These are phyloP conservation scores for Chaetomiaceae sp. DNA, from an alignment of 2,329 filamentous ascomycete genomes.

Conservation along the genomic window DNA sequence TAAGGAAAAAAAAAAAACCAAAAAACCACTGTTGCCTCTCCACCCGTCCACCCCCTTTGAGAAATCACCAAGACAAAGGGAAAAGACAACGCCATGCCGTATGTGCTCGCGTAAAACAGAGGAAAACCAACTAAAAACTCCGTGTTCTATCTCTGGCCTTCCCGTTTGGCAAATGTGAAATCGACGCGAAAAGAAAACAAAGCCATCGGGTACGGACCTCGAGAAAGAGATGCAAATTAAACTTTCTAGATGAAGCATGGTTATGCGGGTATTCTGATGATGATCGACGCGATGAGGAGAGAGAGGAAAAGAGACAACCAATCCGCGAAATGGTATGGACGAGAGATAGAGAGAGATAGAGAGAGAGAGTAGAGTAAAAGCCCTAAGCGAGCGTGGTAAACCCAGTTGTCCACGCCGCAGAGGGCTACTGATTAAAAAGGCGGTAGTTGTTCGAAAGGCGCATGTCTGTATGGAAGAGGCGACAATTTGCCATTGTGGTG, in stretches of 20 bases:
- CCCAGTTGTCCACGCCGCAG: neutral
- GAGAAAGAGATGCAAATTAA: conserved; percentile 20
- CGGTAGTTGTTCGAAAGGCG: neutral
- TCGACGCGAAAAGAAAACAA: neutral
- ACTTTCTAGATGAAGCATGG: conserved; percentile 12
- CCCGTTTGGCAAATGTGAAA: neutral
- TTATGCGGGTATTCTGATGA: conserved; percentile 12
- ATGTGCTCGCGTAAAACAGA: neutral
- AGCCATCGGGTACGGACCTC: neutral
- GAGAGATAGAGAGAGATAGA: neutral
- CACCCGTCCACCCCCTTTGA: neutral
- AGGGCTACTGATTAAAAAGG: neutral
- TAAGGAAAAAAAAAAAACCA: neutral
- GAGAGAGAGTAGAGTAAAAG: neutral
- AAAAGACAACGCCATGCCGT: conserved; percentile 12
- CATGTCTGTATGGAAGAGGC: neutral
- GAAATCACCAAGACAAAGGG: neutral
- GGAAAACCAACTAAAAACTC: conserved; percentile 3
- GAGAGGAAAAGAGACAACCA: neutral
- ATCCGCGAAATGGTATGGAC: neutral
- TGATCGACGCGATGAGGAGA: neutral
- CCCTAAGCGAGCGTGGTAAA: neutral
- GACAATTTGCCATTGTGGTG: neutral
- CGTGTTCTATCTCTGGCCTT: conserved; percentile 13
- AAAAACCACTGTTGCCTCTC: conserved; percentile 3